Evolutionary conservation across 129 eudicot species (phyloP), one percentile per base, ranked within the genome.

Genomic region (Flaveria bidentis): DNA sequence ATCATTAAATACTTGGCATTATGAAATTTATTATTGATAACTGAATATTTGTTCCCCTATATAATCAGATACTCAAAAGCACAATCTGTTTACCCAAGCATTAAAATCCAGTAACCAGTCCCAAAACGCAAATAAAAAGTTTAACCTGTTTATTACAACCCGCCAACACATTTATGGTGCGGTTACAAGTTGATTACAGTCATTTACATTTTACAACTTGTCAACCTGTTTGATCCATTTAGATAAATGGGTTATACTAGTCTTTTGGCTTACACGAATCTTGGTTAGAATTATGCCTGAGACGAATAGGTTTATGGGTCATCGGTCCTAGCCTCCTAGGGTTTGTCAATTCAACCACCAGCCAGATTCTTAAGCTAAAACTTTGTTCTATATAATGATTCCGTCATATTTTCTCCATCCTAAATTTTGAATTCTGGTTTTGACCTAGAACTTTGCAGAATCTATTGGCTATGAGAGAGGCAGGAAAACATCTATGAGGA

Each of bases 391-490:
- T 55, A 18, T n/a, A n/a, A 16, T 13, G 1, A 9, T 9, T 53
- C 39, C 9, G 10, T 52, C 9, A 51, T 45, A 14, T 75, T 46
- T 1, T 17, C 20, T 13, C 6, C 9, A 22, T 10, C 9, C 22
- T 52, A 61, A 64, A 62, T 61, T 36, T 4, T 36, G 6, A 36
- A 5, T 5, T 36, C 25, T 75, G 61, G 51, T 16, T 8, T 18
- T 25, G 15, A 18, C 52, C 23, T 69, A 57, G 76, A 57, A 57
- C 5, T 23, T 78, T 78, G 82, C 70, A 78, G 76, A 78, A 70
- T 30, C 51, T 18, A 78, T 18, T 70, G 22, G 82, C 63, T 57
- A 69, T 28, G 69, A 55, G 17, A 55, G 68, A 70, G 78, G 71
- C 64, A 30, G 36, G 72, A 49, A 75, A 22, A 75, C 71, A 13